Evolutionary conservation across 225 moss, liverwort and hornwort genomes (phyloP), one percentile per base, ranked within the genome.

Genomic region (Sphagnum tenellum): DNA sequence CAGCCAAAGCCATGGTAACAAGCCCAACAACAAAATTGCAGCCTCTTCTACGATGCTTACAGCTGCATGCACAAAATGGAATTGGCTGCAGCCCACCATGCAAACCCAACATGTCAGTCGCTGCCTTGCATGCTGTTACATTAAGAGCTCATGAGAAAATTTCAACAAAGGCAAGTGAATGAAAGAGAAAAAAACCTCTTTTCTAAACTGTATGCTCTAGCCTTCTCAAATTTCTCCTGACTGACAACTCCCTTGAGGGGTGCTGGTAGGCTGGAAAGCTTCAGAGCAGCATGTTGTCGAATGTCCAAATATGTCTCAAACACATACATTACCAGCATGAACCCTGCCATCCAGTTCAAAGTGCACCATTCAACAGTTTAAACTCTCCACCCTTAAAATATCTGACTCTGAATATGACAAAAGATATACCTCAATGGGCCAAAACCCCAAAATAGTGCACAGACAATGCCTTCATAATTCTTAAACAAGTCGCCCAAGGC

Each of bases 241-340:
- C 90, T 90, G 13, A 98, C 98, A 12, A 98, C 82, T 13, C 78
- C 90, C 69, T 82, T 87, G 54, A 98, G 77, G 53, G 91, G 86
- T 57, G 76, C 83, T 44, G 94, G 94, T 7, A 98, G 72, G 56
- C 67, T 89, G 10, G 74, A 76, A 4, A 85, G 77, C 82, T 79
- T 82, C 51, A 93, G 75, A 66, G 92, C 90, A 64, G 72, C 76
- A 71, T 93, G 83, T 71, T 98, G 98, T 49, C 98, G 90, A 49
- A 90, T 49, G 76, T 98, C 98, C 77, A 98, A 76, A 63, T 89
- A 93, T 5, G 98, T 93, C 77, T 98, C 98, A 69, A 98, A 93
- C 56, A 86, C 46, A 63, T 93, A 98, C 98, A 98, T 98, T 12
- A 86, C 72, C 68, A 98, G 69, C 98, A 93, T 90, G 68, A 98